phyloP scores from a whole-genome alignment of 371 early-diverging fungal species.

The Rhizomucor miehei region DNA sequence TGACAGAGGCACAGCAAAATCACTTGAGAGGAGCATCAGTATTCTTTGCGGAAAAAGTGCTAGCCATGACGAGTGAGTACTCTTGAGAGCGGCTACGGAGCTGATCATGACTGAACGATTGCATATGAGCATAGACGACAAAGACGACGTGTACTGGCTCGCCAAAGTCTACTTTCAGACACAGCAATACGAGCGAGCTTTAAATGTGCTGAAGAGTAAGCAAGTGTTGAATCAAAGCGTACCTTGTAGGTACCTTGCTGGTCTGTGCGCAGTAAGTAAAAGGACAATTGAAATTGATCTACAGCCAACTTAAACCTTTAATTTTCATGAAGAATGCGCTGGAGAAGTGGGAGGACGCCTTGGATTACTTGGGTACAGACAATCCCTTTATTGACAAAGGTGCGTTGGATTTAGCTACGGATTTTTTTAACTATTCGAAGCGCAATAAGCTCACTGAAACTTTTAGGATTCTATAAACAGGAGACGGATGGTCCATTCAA shows the following conservation, averaged over 20 bases:
- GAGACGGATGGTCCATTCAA: conserved; percentile 7
- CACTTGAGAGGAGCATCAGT: conserved; percentile 12
- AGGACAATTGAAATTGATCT: conserved; percentile 3
- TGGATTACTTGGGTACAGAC: conserved; percentile 55
- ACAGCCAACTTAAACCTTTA: conserved; percentile 5
- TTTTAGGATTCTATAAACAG: too few relatives aligned
- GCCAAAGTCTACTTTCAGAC: conserved; percentile 59
- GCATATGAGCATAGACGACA: conserved; percentile 37
- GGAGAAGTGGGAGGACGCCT: conserved; percentile 57
- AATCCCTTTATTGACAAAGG: conserved; percentile 49
- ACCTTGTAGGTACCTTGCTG: conserved; percentile 60
- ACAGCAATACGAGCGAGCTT: conserved; percentile 59
- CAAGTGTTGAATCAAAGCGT: conserved; percentile 50
- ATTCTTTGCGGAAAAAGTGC: conserved; percentile 12
- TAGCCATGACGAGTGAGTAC: conserved; percentile 1
- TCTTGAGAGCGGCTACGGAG: background rate
- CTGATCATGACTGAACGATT: background rate
- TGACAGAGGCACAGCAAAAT: conserved; percentile 11
- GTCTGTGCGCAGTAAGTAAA: conserved; percentile 56
- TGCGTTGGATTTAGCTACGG: too few relatives aligned
- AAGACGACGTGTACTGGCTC: conserved; percentile 58
- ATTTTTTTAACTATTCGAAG: too few relatives aligned
- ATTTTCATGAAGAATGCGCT: conserved; percentile 43
- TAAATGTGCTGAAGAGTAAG: conserved; percentile 51
- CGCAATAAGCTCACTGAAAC: too few relatives aligned